A percentile compares a stretch with the other conserved stretches of the same genome.
phyloP scores from a whole-genome alignment of 2,329 filamentous ascomycete genomes.

The Salinomyces thailandicus region DNA sequence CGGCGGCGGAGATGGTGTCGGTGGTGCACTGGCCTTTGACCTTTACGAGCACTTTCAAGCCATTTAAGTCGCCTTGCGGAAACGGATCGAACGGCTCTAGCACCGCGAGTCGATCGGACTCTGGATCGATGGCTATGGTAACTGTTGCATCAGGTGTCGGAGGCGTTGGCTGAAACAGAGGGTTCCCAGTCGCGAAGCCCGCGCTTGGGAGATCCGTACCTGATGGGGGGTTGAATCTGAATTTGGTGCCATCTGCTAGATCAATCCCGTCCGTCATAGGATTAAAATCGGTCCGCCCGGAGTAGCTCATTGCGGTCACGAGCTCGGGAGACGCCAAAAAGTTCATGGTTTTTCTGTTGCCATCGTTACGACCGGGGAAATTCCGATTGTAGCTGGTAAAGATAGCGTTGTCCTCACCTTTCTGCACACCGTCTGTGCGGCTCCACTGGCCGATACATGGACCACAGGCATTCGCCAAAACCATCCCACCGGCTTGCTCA shows the following conservation, averaged over 20 bases:
- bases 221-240: constrained; percentile 70
- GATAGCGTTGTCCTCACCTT: constrained; percentile 86
- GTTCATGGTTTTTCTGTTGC: constrained; percentile 95
- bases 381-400: constrained; percentile 98
- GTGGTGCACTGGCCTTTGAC: constrained; percentile 97
- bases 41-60: constrained; percentile 84
- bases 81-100: constrained; percentile 86
- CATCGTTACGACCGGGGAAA: constrained; percentile 93
- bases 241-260: constrained; percentile 65
- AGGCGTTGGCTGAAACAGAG: constrained; percentile 60
- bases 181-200: constrained; percentile 73
- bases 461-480: constrained; percentile 88
- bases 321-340: constrained; percentile 95
- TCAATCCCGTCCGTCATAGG: constrained; percentile 77
- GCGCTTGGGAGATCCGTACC: constrained; percentile 52
- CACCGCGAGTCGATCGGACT: constrained; percentile 80
- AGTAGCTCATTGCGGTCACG: constrained; percentile 91
- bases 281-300: constrained; percentile 89
- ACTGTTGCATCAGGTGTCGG: constrained; percentile 61
- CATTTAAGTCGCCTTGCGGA: constrained; percentile 58
- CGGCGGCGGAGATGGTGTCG: constrained; percentile 93
- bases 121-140: constrained; percentile 68
- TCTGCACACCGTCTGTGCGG: constrained; percentile 71
- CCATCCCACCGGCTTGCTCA: constrained; percentile 70
- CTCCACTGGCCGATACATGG: constrained; percentile 67